Base-by-base conservation (phyloP, 768 basidiomycete genomes). In the Suillus placidus region DNA sequence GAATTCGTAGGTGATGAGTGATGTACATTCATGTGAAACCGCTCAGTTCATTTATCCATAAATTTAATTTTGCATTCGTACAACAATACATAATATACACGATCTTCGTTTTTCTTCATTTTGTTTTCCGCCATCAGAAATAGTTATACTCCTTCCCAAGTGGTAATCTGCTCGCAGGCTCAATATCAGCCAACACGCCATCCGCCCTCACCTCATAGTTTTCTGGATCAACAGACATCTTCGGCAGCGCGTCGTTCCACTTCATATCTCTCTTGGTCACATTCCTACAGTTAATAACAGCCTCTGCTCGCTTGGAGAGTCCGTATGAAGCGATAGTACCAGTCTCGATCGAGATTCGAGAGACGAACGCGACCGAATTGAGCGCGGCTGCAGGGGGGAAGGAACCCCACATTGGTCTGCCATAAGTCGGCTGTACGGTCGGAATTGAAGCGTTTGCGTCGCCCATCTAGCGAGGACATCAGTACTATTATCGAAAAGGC, bases 381-480 rank as follows among this genome's bases (percentile, higher is more conserved):
- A 89, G 83, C 0, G 93, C 91, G 0, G 94, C 97, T 3, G 94
- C 88, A 2, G 82, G 79, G 0, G 94, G 81, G 66, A 91, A 81
- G 35, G 89, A 77, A 16, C 93, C 97, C 95, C 96, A 99, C 97
- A 99, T 99, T 1, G 94, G 94, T 52, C 90, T 87, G 10, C 88
- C 87, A 67, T 87, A 87, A 74, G 89, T 85, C 0, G 97, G 97
- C 74, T 99, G 95, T 0, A 99, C 94, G 2, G 94, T 93, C 14
- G 97, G 95, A 68, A 99, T 99, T 9, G 95, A 96, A 2, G 85
- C 97, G 76, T 98, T 99, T 0, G 97, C 92, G 54, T 99, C 97
- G 20, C 97, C 97, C 89, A 99, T 92, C 92, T 96, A 69, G 30
- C 18, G 57, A 57, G 35, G 52, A 58, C 30, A 23, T 63, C 10